These are phyloP conservation scores for Fusarium globosum DNA, from an alignment of 2,329 filamentous ascomycete species.

Conservation along the genomic window DNA sequence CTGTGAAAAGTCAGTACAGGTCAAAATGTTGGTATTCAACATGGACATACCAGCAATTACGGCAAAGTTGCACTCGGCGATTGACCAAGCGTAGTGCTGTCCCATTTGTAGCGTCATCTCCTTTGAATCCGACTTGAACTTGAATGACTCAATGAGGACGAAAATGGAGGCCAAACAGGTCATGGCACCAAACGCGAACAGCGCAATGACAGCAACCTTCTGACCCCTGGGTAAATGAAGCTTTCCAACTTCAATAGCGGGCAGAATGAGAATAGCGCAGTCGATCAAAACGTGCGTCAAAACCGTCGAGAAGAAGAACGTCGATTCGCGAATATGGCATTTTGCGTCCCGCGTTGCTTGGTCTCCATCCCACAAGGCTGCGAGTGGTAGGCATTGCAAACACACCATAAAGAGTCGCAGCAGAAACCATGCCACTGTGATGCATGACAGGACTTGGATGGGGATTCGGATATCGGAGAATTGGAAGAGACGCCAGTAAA, in stretches of 20 bases:
- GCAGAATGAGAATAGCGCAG: conserved; percentile 47
- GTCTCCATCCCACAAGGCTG: conserved; percentile 48
- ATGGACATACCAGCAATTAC: conserved; percentile 42
- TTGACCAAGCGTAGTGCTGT: conserved; percentile 45
- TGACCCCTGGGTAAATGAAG: conserved; percentile 45
- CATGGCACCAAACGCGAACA: conserved; percentile 47
- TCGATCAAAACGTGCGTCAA: conserved; percentile 49
- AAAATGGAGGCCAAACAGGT: conserved; percentile 45
- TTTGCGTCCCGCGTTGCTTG: conserved; percentile 35
- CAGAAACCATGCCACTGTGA: conserved; percentile 44
- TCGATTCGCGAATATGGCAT: conserved; percentile 47
- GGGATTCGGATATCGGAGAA: conserved; percentile 44
- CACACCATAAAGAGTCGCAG: conserved; percentile 47
- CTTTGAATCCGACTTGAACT: conserved; percentile 34
- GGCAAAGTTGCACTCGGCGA: conserved; percentile 46
- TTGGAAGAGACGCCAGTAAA: conserved; percentile 49
- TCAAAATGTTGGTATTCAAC: no score
- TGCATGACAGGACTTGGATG: conserved; percentile 42
- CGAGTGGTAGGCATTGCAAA: conserved; percentile 49
- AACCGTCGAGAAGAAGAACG: conserved; percentile 49
- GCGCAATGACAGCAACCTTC: conserved; percentile 44
- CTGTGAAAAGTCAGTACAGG: conserved; percentile 8
- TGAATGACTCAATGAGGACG: conserved; percentile 40
- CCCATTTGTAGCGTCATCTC: conserved; percentile 44
- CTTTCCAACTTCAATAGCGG: conserved; percentile 47